Base-by-base conservation (phyloP, 108 stramenopile genomes). In the Chaetoceros muelleri region DNA sequence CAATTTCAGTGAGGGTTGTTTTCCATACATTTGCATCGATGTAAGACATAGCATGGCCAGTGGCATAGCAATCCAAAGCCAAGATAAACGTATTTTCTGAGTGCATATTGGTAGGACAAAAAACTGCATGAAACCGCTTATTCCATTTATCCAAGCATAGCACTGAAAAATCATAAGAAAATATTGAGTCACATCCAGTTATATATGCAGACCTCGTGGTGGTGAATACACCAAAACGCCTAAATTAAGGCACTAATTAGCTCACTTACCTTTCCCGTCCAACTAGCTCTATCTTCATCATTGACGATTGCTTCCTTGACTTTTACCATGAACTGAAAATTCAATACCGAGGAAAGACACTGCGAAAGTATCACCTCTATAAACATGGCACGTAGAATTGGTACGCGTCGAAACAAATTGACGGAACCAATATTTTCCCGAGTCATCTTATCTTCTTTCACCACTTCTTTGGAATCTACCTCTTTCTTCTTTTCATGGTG, bases 111-210 rank as follows among this genome's bases (percentile, higher is more conserved):
- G 80, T 0, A 81, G 62, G 56, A 75, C 56, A 23, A 72, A 62
- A 61, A 81, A 81, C 68, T 81, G 80, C n/a, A 81, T 44, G 0
- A 75, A 25, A 3, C 80, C 80, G 50, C 65, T 67, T 13, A 66
- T 50, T 18, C 70, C 73, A 53, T 81, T 81, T n/a, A 78, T 81
- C 62, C 63, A 69, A 1, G 64, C 63, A 28, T 60, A 70, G 20
- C 54, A 60, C 56, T 57, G 2, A 2, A 28, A 29, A 25, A 20
- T 40, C 28, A 63, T 25, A 49, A 2, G 7, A 20, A 8, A 22
- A 46, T 26, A 55, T n/a, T n/a, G n/a, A n/a, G n/a, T n/a, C n/a
- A n/a, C n/a, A n/a, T n/a, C n/a, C n/a, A n/a, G 8, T 8, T 34
- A 50, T 58, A 13, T 16, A 21, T 24, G 23, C 46, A 24, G 48